These are phyloP conservation scores for Elsinoe fawcettii DNA, from an alignment of 2,329 filamentous ascomycete species.

Conservation along the genomic window DNA sequence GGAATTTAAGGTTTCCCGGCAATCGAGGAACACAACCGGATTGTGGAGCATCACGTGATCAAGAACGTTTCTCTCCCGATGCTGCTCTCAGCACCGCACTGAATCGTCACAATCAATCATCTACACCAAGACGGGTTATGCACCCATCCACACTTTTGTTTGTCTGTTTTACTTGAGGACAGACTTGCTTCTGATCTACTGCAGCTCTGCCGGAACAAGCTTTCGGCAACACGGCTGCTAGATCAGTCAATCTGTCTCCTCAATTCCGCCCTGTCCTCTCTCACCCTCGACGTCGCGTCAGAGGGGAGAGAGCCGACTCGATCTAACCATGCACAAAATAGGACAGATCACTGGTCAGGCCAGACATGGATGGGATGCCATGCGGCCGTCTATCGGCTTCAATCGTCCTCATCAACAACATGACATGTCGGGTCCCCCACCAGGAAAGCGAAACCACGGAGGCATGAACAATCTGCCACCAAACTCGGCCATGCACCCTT, in stretches of 20 bases:
- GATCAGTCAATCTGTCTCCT: slow-evolving; percentile 14
- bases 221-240: slow-evolving; percentile 13
- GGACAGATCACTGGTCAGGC: slow-evolving; percentile 59
- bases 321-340: slow-evolving; percentile 54
- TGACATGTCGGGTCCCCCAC: slow-evolving; percentile 28
- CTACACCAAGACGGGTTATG: not conserved
- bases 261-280: not conserved
- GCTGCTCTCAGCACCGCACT: slow-evolving; percentile 1
- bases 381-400: slow-evolving; percentile 56
- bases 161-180: slow-evolving; percentile 1
- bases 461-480: slow-evolving; percentile 36
- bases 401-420: slow-evolving; percentile 29
- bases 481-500: slow-evolving; percentile 61
- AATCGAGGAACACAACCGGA: not conserved
- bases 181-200: slow-evolving; percentile 5
- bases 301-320: slow-evolving; percentile 6
- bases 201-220: slow-evolving; percentile 9
- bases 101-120: slow-evolving; percentile 13
- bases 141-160: not conserved
- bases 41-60: slow-evolving; percentile 6
- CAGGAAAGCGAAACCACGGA: slow-evolving; percentile 49
- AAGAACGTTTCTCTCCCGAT: not conserved
- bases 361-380: slow-evolving; percentile 60
- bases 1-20: not conserved
- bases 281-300: slow-evolving; percentile 17